Evolutionary conservation across 306 rosid species (phyloP).

Genomic region (Spatholobus suberectus): DNA sequence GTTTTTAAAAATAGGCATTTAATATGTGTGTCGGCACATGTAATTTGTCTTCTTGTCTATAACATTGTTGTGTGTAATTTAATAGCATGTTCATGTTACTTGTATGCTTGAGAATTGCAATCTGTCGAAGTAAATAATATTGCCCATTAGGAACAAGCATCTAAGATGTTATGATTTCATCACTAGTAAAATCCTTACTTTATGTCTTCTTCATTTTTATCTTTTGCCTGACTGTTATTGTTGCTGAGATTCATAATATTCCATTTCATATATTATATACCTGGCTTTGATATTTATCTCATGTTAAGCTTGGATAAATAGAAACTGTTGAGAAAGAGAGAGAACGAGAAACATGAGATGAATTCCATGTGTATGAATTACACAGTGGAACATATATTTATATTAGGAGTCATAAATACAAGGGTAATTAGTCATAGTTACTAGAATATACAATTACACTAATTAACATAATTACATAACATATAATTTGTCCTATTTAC

Average conservation of each 20-base stretch:
- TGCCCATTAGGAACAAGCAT: neutral
- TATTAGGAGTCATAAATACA: neutral
- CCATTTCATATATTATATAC: neutral
- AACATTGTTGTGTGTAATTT: neutral
- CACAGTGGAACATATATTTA: neutral
- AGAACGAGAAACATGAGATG: neutral
- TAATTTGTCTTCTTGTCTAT: neutral
- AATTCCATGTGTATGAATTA: neutral
- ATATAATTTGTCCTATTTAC: too few relatives aligned
- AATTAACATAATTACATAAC: too few relatives aligned
- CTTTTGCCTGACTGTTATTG: constrained; percentile 4
- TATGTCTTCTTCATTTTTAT: neutral
- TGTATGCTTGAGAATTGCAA: neutral
- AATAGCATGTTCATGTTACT: constrained; percentile 1
- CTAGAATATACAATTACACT: neutral
- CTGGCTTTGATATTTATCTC: neutral
- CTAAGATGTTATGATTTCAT: neutral
- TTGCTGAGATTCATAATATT: neutral
- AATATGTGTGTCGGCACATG: neutral
- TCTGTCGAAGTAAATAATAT: neutral
- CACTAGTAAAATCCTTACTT: constrained; percentile 15
- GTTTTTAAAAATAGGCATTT: neutral
- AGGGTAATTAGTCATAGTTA: neutral
- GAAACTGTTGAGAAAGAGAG: neutral
- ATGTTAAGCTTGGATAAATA: neutral